Conservation (phyloP, 2,329 filamentous ascomycete species). For the Shiraia bambusicola region DNA sequence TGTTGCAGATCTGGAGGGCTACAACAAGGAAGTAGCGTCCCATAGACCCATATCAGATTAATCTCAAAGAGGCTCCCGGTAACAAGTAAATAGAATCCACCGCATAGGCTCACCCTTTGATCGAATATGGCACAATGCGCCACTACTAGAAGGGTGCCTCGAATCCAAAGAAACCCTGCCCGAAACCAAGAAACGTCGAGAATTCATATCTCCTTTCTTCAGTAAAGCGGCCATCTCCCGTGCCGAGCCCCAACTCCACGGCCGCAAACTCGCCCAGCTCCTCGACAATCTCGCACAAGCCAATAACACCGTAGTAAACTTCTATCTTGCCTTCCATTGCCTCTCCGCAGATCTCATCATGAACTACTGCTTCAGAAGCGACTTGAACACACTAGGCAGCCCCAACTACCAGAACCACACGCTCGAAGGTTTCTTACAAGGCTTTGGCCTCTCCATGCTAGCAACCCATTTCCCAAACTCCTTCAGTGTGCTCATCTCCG, state of each 20-base stretch:
- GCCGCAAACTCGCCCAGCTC: conserved; percentile 11
- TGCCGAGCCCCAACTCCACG: conserved; percentile 11
- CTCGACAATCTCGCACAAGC: conserved; percentile 7
- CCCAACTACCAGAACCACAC: conserved; percentile 7
- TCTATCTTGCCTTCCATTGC: conserved; percentile 15
- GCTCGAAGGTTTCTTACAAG: conserved; percentile 6
- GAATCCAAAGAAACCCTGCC: conserved; percentile 12
- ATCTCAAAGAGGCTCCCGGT: too few relatives aligned
- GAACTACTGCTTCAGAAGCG: conserved; percentile 18
- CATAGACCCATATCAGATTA: background rate
- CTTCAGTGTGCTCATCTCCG: conserved; percentile 8
- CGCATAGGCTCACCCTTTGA: conserved; percentile 14
- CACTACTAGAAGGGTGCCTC: conserved; percentile 13
- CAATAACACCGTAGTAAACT: conserved; percentile 10
- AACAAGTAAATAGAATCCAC: conserved; percentile 9
- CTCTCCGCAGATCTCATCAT: conserved; percentile 16
- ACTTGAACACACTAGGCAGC: conserved; percentile 7
- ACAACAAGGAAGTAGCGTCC: conserved; percentile 9
- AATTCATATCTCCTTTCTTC: conserved; percentile 19
- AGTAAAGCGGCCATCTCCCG: conserved; percentile 13
- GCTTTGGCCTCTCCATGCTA: conserved; percentile 7
- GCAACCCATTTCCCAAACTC: conserved; percentile 10
- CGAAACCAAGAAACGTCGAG: conserved; percentile 10
- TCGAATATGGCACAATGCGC: conserved; percentile 16
- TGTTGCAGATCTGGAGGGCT: conserved; percentile 9